A percentile compares a stretch with the other conserved stretches of the same genome.
These are phyloP conservation scores for Pichia sp. DNA, from an alignment of 1,139 yeast genomes.

Conservation along the genomic window DNA sequence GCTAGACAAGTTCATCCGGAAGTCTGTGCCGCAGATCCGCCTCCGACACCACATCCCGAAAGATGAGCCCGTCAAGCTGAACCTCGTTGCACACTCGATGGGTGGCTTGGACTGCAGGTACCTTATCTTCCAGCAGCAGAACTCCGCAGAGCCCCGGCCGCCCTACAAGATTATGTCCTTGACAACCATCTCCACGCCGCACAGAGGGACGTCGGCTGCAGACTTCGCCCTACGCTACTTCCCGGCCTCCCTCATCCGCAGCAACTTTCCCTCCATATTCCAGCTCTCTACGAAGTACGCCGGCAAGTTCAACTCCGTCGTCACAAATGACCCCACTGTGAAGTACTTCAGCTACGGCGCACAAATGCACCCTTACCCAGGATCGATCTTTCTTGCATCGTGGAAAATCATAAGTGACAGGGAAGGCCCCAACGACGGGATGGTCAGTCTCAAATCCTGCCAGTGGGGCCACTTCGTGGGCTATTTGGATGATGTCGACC, in stretches of 20 bases:
- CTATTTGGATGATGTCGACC: constrained; percentile 74
- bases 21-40: constrained; percentile 30
- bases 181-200: constrained; percentile 87
- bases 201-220: constrained; percentile 81
- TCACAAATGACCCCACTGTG: constrained; percentile 57
- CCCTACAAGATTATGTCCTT: constrained; percentile 60
- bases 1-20: constrained; percentile 50
- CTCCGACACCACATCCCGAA: constrained; percentile 22
- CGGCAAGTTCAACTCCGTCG: constrained; percentile 48
- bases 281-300: constrained; percentile 60
- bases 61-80: constrained; percentile 46
- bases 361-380: constrained; percentile 54
- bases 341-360: constrained; percentile 84
- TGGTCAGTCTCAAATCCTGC: constrained; percentile 74
- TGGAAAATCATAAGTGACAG: constrained; percentile 53
- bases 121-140: constrained; percentile 38
- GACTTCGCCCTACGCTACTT: constrained; percentile 49
- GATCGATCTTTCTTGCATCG: constrained; percentile 55
- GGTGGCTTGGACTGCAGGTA: constrained; percentile 87
- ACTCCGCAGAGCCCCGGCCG: neutral
- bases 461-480: constrained; percentile 85
- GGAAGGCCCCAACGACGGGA: constrained; percentile 70
- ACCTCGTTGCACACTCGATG: constrained; percentile 89
- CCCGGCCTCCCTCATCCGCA: constrained; percentile 24
- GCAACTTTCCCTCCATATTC: constrained; percentile 46